A percentile compares a stretch with the other conserved stretches of the same genome.
Conservation (phyloP, 148 eudicot genomes). For the Gaultheria prostrata region DNA sequence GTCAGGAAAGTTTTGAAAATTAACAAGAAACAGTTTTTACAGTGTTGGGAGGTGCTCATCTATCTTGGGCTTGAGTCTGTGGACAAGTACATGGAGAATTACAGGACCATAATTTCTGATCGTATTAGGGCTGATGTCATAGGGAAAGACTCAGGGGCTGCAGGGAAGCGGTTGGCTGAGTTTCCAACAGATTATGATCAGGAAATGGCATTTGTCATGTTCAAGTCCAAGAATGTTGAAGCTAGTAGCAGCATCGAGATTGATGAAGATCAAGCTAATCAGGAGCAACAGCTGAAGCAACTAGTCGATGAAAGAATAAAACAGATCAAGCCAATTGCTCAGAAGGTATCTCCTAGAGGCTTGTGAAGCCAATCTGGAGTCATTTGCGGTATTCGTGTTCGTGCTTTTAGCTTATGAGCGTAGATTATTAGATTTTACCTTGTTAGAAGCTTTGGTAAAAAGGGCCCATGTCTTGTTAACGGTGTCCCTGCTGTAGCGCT, state of each 20-base stretch:
- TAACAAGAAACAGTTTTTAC: slow-evolving; percentile 77
- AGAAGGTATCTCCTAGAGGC: slow-evolving; percentile 46
- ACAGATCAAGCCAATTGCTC: slow-evolving; percentile 49
- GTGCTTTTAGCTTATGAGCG: neutral
- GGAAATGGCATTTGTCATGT: slow-evolving; percentile 79
- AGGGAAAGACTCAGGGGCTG: slow-evolving; percentile 64
- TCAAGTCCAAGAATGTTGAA: slow-evolving; percentile 50
- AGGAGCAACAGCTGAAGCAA: slow-evolving; percentile 63
- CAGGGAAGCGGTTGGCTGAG: slow-evolving; percentile 60
- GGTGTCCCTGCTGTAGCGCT: neutral
- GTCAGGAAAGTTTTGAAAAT: slow-evolving; percentile 73
- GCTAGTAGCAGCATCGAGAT: slow-evolving; percentile 28
- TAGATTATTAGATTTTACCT: neutral
- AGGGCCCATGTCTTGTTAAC: neutral
- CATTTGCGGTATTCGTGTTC: neutral
- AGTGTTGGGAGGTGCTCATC: slow-evolving; percentile 92
- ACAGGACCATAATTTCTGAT: slow-evolving; percentile 48
- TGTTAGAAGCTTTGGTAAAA: neutral
- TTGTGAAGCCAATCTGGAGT: neutral
- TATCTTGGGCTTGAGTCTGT: slow-evolving; percentile 66
- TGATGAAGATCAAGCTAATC: slow-evolving; percentile 48
- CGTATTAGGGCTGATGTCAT: slow-evolving; percentile 60
- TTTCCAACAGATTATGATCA: slow-evolving; percentile 58
- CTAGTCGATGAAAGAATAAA: slow-evolving; percentile 68
- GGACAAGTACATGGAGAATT: slow-evolving; percentile 70